Base-by-base conservation (phyloP, 2,329 filamentous ascomycete genomes). In the Sarocladium kiliense region DNA sequence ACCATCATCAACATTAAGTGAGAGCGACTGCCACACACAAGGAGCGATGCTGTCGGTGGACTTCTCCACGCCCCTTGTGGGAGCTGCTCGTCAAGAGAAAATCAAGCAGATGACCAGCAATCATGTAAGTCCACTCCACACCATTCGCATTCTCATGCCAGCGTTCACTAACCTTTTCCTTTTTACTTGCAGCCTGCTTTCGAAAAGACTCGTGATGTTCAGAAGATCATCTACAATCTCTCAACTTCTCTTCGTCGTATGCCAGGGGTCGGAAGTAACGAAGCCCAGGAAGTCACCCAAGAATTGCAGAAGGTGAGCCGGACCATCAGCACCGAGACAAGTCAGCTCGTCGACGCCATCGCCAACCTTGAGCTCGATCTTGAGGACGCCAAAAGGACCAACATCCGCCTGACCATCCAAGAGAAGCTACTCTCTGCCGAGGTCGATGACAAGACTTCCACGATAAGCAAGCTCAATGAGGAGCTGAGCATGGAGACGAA, bases 191-290 rank as follows among this genome's bases (percentile, higher is more conserved):
- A 74, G 71, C 64, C 67, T 11, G 69, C 71, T 1, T 71, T 70
- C 55, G 63, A 62, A 27, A 66, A 69, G 54, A 65, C 65, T 3
- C 67, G 70, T 9, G 56, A 60, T 6, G 64, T 66, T 39, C 71
- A 74, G 50, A 64, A 70, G 49, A 66, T 70, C 3, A 64, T 74
- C 14, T 66, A 68, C 59, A 70, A 68, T 57, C 63, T 71, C 2
- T 71, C 73, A 56, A 70, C 68, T 3, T 67, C 66, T 2, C 64
- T 74, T n/a, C 68, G 70, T 3, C 67, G 70, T 41, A 71, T 73
- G 67, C 69, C 71, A 6, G 71, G 70, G 10, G 66, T 74, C 37
- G 67, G 70, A 0, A 60, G 66, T 34, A 60, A 61, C 23, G 68
- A 73, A 23, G 67, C 70, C 2, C 61, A 62, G 23, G 69, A 73